Base-by-base conservation (phyloP, 148 eudicot genomes). In the Hydrangea macrophylla region DNA sequence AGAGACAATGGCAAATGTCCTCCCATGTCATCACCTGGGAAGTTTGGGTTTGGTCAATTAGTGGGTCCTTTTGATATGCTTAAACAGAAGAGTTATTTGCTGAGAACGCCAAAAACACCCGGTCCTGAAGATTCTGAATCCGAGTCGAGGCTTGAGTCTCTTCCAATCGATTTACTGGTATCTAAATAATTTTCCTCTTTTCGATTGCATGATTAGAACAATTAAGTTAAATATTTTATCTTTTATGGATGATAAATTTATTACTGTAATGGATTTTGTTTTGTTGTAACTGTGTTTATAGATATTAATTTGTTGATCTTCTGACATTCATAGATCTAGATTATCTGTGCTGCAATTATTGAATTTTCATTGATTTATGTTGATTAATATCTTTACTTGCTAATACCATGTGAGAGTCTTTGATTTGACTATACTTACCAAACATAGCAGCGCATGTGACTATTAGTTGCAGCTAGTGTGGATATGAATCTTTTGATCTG, bases 91-190 rank as follows among this genome's bases (percentile, higher is more conserved):
- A n/a, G n/a, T 65, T 75, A 74, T 77, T 61, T 81, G 39, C 75
- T 76, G 75, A 83, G 64, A 70, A 94, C 96, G 20, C 99, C 99
- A 1, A 86, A 73, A 77, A 94, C 96, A 54, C 97, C 96, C 30
- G 60, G 58, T 23, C 78, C 77, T 55, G 80, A 69, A 59, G 83
- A 62, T 6, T 72, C 36, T 28, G 72, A 81, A 7, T 90, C 72
- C 24, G 92, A 91, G 62, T 90, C 97, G 8, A 86, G 89, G 83
- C 91, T 94, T 1, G 99, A 94, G 80, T 77, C 90, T 55, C 96
- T 94, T 58, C 99, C 99, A 3, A 80, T 80, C 76, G 99, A 94
- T 77, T 68, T 90, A 20, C 80, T 94, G 99, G 99, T 94, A 94
- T 62, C 25, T 50, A 44, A 44, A 5, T 10, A 63, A 60, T 59